phyloP scores from a whole-genome alignment of 352 stramenopile genomes.

The Globisporangium megalacanthum region DNA sequence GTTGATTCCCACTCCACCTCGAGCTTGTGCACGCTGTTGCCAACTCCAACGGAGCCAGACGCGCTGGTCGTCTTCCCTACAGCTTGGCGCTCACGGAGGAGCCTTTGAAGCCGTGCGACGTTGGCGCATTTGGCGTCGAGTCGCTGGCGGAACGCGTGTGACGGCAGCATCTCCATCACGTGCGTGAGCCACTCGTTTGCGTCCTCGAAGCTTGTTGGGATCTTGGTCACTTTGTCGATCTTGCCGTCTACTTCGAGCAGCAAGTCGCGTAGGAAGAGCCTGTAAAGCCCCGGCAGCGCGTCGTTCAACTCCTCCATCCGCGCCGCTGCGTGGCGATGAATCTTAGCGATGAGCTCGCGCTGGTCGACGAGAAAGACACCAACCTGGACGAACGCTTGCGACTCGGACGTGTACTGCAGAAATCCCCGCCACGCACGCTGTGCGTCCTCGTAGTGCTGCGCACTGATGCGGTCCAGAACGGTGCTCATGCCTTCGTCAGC shows the following conservation, averaged over 20 bases:
- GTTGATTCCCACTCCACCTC: conserved; percentile 61
- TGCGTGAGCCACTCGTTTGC: conserved; percentile 42
- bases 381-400: conserved; percentile 32
- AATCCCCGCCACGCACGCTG: conserved; percentile 35
- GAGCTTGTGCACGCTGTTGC: conserved; percentile 30
- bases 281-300: conserved; percentile 43
- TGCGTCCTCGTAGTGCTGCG: conserved; percentile 31
- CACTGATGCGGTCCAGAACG: conserved; percentile 13
- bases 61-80: not conserved
- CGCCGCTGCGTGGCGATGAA: conserved; percentile 24
- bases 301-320: conserved; percentile 36
- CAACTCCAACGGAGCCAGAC: conserved; percentile 5
- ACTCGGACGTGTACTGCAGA: conserved; percentile 25
- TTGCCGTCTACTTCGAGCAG: conserved; percentile 43
- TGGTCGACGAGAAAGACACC: conserved; percentile 57
- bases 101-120: conserved; percentile 29
- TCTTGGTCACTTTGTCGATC: conserved; percentile 56
- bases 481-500: not conserved
- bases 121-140: conserved; percentile 55
- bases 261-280: conserved; percentile 36
- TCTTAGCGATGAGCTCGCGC: conserved; percentile 23
- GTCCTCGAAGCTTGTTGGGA: conserved; percentile 46
- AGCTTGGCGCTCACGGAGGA: conserved; percentile 29
- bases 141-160: conserved; percentile 35
- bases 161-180: conserved; percentile 49